Base-by-base conservation (phyloP, 1,139 yeast genomes). In the Suhomyces kunorum region DNA sequence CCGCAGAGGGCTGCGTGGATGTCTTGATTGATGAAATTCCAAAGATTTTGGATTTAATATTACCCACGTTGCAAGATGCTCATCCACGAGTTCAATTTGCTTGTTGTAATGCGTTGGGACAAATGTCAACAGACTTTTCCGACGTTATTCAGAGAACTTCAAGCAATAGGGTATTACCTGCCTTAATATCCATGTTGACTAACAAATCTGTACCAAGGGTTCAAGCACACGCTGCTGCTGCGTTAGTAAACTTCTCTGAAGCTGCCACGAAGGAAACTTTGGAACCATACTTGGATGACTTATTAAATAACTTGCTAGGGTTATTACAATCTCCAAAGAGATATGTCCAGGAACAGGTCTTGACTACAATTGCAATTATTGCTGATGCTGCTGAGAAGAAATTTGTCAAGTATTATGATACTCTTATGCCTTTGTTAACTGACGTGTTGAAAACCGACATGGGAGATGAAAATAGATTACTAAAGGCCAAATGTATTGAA, bases 141-240 rank as follows among this genome's bases (percentile, higher is more conserved):
- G 95, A 87, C 52, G 74, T 78, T 16, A 85, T 92, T 47, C 98
- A 92, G 68, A 76, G 83, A 56, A 81, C 87, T 37, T 77, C 89
- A 19, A 95, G 92, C 47, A 78, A 77, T 50, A 73, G 85, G 49
- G 83, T 92, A 30, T 71, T 94, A 40, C 98, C 98, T 8, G 94
- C 95, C 5, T 76, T 92, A 49, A 87, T 90, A 42, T 83, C 95
- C 3, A 88, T 80, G 71, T 74, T 90, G 44, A 82, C 85, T 4
- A 71, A 68, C 47, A 73, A 74, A 43, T 79, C 87, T 16, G 89
- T 85, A 23, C 95, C 94, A 43, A 76, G 98, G 56, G 98, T 92
- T 19, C 98, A 90, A 66, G 89, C 97, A 0, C 98, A 92, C 59
- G 98, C 97, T 12, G 98, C 98, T 28, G 98, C 98, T 34, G 98